Conservation (phyloP, 2,329 filamentous ascomycete genomes). For the Botrytis medusae region DNA sequence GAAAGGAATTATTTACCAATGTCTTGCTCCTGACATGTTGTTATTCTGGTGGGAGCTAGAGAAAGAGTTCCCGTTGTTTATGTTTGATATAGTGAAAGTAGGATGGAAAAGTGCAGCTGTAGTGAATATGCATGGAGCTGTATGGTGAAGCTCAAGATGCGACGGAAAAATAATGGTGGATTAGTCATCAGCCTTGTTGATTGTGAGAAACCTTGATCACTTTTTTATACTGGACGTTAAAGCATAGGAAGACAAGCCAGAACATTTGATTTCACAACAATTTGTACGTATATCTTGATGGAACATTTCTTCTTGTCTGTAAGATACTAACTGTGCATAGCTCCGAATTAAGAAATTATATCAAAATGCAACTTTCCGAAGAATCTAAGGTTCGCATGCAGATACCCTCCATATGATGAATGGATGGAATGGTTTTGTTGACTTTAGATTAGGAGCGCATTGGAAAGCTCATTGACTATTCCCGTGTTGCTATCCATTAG, state of each 20-base stretch:
- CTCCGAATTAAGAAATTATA: conserved; percentile 12
- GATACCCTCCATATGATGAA: not conserved
- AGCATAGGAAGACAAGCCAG: conserved; percentile 8
- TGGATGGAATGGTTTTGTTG: conserved; percentile 23
- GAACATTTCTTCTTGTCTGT: not conserved
- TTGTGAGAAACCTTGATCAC: conserved; percentile 23
- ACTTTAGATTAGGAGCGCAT: conserved; percentile 78
- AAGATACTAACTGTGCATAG: not conserved
- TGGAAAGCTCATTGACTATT: conserved; percentile 92
- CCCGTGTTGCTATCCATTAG: conserved; percentile 94
- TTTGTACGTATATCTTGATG: conserved; percentile 2
- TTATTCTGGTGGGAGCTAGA: not conserved
- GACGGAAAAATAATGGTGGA: conserved; percentile 22
- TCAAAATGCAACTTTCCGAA: conserved; percentile 68
- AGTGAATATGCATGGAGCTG: conserved; percentile 8
- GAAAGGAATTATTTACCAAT: conserved; percentile 59
- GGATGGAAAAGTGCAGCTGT: not conserved
- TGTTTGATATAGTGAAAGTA: not conserved
- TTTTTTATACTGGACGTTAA: conserved; percentile 20
- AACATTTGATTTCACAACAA: conserved; percentile 12
- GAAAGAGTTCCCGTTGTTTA: not conserved
- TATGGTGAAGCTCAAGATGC: conserved; percentile 23
- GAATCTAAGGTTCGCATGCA: conserved; percentile 78
- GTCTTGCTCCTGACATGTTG: conserved; percentile 52
- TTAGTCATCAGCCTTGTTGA: conserved; percentile 19